Evolutionary conservation across 2,329 filamentous ascomycete species (phyloP).

Genomic region (Shiraia bambusicola): DNA sequence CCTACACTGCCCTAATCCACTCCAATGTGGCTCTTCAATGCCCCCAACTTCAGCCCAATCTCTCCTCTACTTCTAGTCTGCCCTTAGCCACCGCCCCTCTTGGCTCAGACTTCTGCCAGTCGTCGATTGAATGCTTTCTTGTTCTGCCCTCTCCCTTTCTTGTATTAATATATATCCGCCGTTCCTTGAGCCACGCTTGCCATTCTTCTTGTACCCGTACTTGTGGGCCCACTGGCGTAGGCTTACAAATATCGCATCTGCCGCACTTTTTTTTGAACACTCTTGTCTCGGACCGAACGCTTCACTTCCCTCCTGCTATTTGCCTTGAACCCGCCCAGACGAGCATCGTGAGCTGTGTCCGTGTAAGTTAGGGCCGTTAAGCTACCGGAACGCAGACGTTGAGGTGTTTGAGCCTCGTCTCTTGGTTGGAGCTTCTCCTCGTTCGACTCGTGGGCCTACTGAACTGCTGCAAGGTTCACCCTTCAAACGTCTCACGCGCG

Average conservation of each 20-base stretch:
- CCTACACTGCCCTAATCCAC: slow-evolving; percentile 15
- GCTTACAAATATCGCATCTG: slow-evolving; percentile 35
- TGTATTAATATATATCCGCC: slow-evolving; percentile 24
- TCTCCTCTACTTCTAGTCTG: slow-evolving; percentile 13
- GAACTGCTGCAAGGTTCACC: slow-evolving; percentile 39
- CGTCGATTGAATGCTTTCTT: slow-evolving; percentile 17
- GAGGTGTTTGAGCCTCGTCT: slow-evolving; percentile 40
- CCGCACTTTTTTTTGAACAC: slow-evolving; percentile 24
- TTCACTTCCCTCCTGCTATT: slow-evolving; percentile 33
- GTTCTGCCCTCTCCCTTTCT: slow-evolving; percentile 25
- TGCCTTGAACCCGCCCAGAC: slow-evolving; percentile 29
- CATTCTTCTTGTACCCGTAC: slow-evolving; percentile 20
- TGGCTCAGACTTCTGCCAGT: slow-evolving; percentile 28
- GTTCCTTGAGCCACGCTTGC: slow-evolving; percentile 19
- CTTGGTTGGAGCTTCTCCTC: slow-evolving; percentile 21
- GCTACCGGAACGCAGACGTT: slow-evolving; percentile 37
- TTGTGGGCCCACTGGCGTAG: slow-evolving; percentile 25
- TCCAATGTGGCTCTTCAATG: slow-evolving; percentile 34
- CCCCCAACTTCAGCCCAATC: slow-evolving; percentile 22
- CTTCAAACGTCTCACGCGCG: slow-evolving; percentile 33
- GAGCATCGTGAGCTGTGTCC: slow-evolving; percentile 31
- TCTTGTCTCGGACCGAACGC: slow-evolving; percentile 41
- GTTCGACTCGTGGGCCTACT: slow-evolving; percentile 35
- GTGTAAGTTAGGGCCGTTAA: slow-evolving; percentile 34
- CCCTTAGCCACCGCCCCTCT: slow-evolving; percentile 22